Conservation (phyloP, 2,329 filamentous ascomycete genomes). For the Cadophora gregata region DNA sequence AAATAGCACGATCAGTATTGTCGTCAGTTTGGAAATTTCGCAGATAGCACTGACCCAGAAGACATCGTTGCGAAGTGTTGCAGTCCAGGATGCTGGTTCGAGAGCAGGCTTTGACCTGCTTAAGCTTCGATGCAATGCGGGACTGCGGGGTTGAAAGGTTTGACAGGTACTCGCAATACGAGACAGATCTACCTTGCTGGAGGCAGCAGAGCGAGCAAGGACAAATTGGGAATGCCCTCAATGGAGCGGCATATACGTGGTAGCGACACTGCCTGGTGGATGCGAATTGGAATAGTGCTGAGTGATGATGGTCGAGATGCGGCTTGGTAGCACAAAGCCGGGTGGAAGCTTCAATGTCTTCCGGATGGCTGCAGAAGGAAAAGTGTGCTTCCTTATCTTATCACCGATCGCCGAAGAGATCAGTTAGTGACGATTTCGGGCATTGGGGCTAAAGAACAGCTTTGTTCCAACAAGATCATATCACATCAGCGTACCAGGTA, state of each 20-base stretch:
- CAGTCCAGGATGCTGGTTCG: constrained; percentile 26
- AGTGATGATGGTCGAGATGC: not conserved
- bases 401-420: not conserved
- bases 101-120: constrained; percentile 6
- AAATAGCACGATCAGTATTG: not conserved
- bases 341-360: constrained; percentile 5
- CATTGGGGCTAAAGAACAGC: not conserved
- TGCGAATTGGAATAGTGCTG: not conserved
- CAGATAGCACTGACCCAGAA: constrained; percentile 31
- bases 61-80: constrained; percentile 28
- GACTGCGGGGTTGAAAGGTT: constrained; percentile 16
- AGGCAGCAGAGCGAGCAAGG: not conserved
- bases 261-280: not conserved
- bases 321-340: not conserved
- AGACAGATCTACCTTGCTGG: not conserved
- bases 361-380: constrained; percentile 9
- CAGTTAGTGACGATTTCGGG: not conserved
- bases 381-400: not conserved
- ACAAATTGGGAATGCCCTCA: not conserved
- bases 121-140: constrained; percentile 15
- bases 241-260: not conserved
- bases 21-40: not conserved
- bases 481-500: not conserved
- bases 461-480: constrained; percentile 4
- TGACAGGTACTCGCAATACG: not conserved